Evolutionary conservation across 192 early-diverging fungal species (phyloP), one percentile per base, ranked within the genome.

Genomic region (Fimicolochytrium jonesii): DNA sequence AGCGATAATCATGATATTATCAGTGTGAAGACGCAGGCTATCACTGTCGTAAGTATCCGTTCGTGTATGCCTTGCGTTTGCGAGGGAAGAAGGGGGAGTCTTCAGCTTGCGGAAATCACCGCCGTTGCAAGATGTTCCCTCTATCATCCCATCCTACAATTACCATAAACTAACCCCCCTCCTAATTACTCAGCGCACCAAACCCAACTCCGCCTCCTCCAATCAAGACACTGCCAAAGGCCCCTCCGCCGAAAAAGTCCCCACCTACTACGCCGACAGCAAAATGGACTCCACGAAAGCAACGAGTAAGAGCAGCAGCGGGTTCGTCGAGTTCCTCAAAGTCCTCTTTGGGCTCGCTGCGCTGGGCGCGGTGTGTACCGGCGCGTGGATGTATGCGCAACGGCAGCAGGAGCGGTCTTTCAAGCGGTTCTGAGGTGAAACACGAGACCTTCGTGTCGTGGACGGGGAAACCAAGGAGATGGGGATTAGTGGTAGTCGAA

Each of bases 371-470:
- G 60, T 77, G 28, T 72, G 59, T 2, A 56, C 59, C 32, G 71
- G 59, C 7, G 70, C 45, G 13, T 75, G 56, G 60, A 49, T 68
- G 18, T 56, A 51, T 32, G 64, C 67, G n/a, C 51, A 59, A 42
- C 67, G 57, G 41, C 66, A 58, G 49, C 61, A 77, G 48, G 59
- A 64, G 53, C 63, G 73, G 31, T 71, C 70, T 5, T 75, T 72
- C 67, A 81, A 81, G 67, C 69, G 75, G 29, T 81, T 81, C 60
- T 81, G 60, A 73, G n/a, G n/a, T n/a, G n/a, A n/a, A n/a, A n/a
- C n/a, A n/a, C n/a, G n/a, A n/a, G n/a, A n/a, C n/a, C n/a, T n/a
- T n/a, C n/a, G 42, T 17, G n/a, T 53, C n/a, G n/a, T n/a, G n/a
- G n/a, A n/a, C n/a, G n/a, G n/a, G n/a, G n/a, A n/a, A n/a, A n/a